Percentiles rank a stretch among this genome's conserved stretches.
phyloP scores from a whole-genome alignment of 768 basidiomycete genomes.

The Russula virescens region DNA sequence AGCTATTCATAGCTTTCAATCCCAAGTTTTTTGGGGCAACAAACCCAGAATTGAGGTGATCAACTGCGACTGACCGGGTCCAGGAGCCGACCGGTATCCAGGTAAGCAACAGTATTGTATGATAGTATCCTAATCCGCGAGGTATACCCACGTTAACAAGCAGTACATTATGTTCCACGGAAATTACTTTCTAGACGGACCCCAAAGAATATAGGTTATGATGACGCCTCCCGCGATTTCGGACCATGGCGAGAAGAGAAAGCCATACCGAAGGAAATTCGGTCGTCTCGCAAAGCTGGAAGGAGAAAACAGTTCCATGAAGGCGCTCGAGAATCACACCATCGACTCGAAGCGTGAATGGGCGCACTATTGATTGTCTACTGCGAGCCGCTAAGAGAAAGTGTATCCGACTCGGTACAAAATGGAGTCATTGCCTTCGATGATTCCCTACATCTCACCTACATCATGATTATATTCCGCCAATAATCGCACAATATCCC shows the following conservation, averaged over 20 bases:
- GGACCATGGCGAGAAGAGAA: slow-evolving; percentile 91
- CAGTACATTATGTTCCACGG: slow-evolving; percentile 92
- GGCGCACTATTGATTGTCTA: slow-evolving; percentile 40
- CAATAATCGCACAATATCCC: neutral
- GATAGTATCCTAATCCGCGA: too few relatives aligned
- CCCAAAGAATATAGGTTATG: slow-evolving; percentile 97
- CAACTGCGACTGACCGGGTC: too few relatives aligned
- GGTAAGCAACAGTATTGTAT: too few relatives aligned
- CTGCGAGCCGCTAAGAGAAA: too few relatives aligned
- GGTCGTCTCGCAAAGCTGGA: slow-evolving; percentile 79
- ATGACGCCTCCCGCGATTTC: slow-evolving; percentile 95
- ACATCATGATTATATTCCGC: neutral
- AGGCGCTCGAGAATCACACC: slow-evolving; percentile 88
- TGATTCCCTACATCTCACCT: too few relatives aligned
- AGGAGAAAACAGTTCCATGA: slow-evolving; percentile 96
- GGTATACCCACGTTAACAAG: slow-evolving; percentile 21
- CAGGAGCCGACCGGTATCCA: too few relatives aligned
- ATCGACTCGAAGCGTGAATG: slow-evolving; percentile 93
- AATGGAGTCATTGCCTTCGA: too few relatives aligned
- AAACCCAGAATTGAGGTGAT: too few relatives aligned
- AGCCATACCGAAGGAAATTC: slow-evolving; percentile 69
- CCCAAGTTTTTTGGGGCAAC: too few relatives aligned
- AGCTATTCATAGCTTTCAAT: too few relatives aligned
- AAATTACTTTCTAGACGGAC: slow-evolving; percentile 99
- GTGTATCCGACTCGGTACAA: too few relatives aligned